phyloP scores from a whole-genome alignment of 1,284 basidiomycete species.

The Pseudozyma flocculosa region DNA sequence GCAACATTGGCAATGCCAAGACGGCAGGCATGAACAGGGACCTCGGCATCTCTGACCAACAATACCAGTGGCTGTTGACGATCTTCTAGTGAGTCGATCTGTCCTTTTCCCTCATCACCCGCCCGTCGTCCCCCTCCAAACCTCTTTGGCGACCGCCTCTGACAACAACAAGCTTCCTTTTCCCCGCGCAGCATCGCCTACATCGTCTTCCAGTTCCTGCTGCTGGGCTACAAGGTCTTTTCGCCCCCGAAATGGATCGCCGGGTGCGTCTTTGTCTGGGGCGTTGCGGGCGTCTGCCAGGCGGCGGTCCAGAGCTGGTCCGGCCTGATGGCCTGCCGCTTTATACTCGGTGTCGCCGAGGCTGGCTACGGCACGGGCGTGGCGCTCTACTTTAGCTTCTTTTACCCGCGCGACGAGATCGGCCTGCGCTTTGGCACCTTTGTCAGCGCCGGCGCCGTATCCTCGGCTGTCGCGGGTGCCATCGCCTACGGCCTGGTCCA shows the following conservation, averaged over 20 bases:
- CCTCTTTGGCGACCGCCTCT: not conserved
- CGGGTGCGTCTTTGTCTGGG: slow-evolving; percentile 47
- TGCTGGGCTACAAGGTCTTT: slow-evolving; percentile 44
- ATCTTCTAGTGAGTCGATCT: slow-evolving; percentile 18
- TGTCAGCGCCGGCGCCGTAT: slow-evolving; percentile 22
- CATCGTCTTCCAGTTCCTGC: slow-evolving; percentile 42
- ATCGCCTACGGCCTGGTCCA: slow-evolving; percentile 52
- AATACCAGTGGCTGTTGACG: slow-evolving; percentile 52
- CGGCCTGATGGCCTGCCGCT: slow-evolving; percentile 43
- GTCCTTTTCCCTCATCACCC: too few relatives aligned
- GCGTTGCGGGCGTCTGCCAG: slow-evolving; percentile 36
- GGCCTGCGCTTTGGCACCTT: slow-evolving; percentile 47
- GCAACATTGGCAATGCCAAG: slow-evolving; percentile 47
- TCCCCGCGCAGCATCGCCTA: slow-evolving; percentile 35
- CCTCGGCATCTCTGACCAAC: slow-evolving; percentile 29
- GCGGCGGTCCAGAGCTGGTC: slow-evolving; percentile 38
- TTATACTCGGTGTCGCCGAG: slow-evolving; percentile 47
- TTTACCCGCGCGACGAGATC: slow-evolving; percentile 50
- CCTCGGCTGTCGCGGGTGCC: slow-evolving; percentile 38
- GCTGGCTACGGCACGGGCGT: slow-evolving; percentile 49
- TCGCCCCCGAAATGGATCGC: slow-evolving; percentile 42
- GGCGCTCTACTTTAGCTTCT: slow-evolving; percentile 44
- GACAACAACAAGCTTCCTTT: not conserved
- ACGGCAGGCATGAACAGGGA: slow-evolving; percentile 38
- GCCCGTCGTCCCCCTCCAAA: not conserved